Evolutionary conservation across 306 rosid genomes (phyloP).

Genomic region (Fragaria ananassa): DNA sequence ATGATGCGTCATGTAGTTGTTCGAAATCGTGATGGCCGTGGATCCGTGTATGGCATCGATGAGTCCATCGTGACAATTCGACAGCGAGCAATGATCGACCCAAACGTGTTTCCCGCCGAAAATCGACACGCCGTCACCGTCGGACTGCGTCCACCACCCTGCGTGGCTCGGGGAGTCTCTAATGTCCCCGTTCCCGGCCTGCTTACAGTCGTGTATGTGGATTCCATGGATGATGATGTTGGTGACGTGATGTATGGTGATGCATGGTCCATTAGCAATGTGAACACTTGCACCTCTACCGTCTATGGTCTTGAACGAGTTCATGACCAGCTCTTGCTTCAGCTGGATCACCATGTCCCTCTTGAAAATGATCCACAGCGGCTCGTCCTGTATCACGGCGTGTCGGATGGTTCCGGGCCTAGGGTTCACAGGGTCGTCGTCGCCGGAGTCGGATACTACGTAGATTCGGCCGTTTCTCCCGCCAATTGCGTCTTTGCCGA

Average conservation of each 20-base stretch:
- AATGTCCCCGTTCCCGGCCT: constrained; percentile 50
- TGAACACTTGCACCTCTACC: constrained; percentile 93
- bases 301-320: constrained; percentile 84
- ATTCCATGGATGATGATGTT: constrained; percentile 82
- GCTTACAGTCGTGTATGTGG: constrained; percentile 78
- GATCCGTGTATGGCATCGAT: constrained; percentile 90
- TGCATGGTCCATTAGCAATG: constrained; percentile 71
- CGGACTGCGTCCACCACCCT: constrained; percentile 72
- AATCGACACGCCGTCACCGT: constrained; percentile 80
- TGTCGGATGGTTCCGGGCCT: constrained; percentile 69
- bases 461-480: constrained; percentile 70
- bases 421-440: constrained; percentile 70
- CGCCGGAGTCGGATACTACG: constrained; percentile 52
- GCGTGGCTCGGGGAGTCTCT: constrained; percentile 68
- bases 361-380: constrained; percentile 78
- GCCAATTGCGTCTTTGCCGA: constrained; percentile 77
- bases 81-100: constrained; percentile 81
- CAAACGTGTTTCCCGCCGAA: constrained; percentile 54
- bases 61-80: constrained; percentile 77
- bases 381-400: constrained; percentile 78
- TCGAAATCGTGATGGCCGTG: constrained; percentile 74
- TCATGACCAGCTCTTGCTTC: constrained; percentile 64
- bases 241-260: constrained; percentile 60
- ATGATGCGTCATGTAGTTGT: constrained; percentile 87
- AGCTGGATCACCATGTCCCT: constrained; percentile 76